These are phyloP conservation scores for Amanita fuliginea DNA, from an alignment of 768 basidiomycete genomes.

Conservation along the genomic window DNA sequence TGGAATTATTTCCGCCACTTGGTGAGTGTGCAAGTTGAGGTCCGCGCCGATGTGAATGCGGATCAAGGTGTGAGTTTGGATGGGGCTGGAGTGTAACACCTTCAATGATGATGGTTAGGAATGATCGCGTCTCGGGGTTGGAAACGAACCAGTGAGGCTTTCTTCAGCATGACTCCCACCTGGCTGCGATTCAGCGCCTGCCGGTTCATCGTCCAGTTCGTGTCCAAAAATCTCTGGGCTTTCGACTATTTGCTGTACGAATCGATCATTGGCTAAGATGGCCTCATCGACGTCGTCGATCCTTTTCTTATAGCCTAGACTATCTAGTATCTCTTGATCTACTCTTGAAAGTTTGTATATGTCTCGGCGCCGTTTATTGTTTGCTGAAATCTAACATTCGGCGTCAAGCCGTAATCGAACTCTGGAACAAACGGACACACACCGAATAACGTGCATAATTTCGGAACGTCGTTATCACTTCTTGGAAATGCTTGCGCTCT, in stretches of 20 bases:
- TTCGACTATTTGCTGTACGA: conserved; percentile 62
- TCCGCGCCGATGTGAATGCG: conserved; percentile 18
- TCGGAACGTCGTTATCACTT: conserved; percentile 65
- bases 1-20: conserved; percentile 11
- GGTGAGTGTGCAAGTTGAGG: conserved; percentile 21
- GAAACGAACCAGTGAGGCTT: background rate
- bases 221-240: conserved; percentile 77
- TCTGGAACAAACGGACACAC: conserved; percentile 16
- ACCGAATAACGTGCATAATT: conserved; percentile 73
- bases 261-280: conserved; percentile 71
- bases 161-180: background rate
- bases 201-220: conserved; percentile 21
- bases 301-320: conserved; percentile 68
- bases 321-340: conserved; percentile 59
- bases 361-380: conserved; percentile 64
- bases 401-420: conserved; percentile 7
- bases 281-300: conserved; percentile 72
- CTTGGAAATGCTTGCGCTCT: conserved; percentile 65
- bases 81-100: conserved; percentile 8
- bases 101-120: background rate
- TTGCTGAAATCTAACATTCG: conserved; percentile 31
- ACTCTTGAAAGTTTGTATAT: conserved; percentile 54
- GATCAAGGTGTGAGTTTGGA: conserved; percentile 15
- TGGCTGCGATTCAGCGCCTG: conserved; percentile 5
- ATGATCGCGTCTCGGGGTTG: background rate